A percentile compares a stretch with the other conserved stretches of the same genome.
Evolutionary conservation across 108 stramenopile species (phyloP).

Genomic region (Cylindrotheca closterium): DNA sequence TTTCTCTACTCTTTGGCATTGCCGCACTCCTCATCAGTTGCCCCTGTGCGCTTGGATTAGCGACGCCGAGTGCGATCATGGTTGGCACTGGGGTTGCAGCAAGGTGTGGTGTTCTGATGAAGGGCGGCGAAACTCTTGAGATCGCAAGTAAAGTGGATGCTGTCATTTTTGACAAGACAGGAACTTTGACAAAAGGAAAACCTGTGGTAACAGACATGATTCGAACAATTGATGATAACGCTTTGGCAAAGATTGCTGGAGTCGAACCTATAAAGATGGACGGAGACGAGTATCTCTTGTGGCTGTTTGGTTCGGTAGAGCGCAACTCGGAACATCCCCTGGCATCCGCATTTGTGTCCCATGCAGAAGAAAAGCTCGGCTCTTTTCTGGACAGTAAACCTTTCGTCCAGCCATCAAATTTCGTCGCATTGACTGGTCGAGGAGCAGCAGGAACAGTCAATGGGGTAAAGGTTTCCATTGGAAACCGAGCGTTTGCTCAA

Average conservation of each 20-base stretch:
- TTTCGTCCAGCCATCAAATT: slow-evolving; percentile 47
- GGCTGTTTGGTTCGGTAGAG: slow-evolving; percentile 83
- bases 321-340: slow-evolving; percentile 82
- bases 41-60: slow-evolving; percentile 96
- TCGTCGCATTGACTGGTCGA: slow-evolving; percentile 60
- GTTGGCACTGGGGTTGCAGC: slow-evolving; percentile 98
- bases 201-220: slow-evolving; percentile 72
- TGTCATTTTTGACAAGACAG: slow-evolving; percentile 98
- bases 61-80: slow-evolving; percentile 93
- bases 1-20: slow-evolving; percentile 66
- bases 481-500: slow-evolving; percentile 71
- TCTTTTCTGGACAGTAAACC: slow-evolving; percentile 17
- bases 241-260: slow-evolving; percentile 43
- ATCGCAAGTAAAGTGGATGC: slow-evolving; percentile 76
- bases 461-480: slow-evolving; percentile 57
- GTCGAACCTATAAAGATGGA: slow-evolving; percentile 15
- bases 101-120: slow-evolving; percentile 92
- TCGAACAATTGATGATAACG: slow-evolving; percentile 38
- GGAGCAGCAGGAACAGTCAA: slow-evolving; percentile 72
- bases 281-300: slow-evolving; percentile 30
- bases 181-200: slow-evolving; percentile 91
- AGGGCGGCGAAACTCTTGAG: slow-evolving; percentile 95
- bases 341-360: slow-evolving; percentile 66
- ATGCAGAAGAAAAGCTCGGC: slow-evolving; percentile 33
- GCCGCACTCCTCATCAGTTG: slow-evolving; percentile 95